Conservation (phyloP, 176 grass and related monocot genomes). For the Aegilops tauschii region DNA sequence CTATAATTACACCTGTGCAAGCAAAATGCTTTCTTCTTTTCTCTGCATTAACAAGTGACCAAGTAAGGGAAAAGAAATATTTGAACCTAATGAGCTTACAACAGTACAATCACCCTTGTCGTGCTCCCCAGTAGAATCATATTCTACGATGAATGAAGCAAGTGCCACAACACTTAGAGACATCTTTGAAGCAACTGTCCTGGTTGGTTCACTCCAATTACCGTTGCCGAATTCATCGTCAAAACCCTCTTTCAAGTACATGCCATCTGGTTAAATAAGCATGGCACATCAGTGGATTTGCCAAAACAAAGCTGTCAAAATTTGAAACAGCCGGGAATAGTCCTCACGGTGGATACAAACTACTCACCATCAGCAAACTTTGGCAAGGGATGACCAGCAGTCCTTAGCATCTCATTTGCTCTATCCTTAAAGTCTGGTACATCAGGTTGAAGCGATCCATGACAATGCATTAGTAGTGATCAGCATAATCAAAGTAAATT, state of each 20-base stretch:
- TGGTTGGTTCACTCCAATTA: neutral
- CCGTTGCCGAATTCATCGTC: neutral
- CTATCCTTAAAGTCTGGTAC: neutral
- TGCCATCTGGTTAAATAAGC: neutral
- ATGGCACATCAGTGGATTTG: neutral
- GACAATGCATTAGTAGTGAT: neutral
- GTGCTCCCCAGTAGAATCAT: neutral
- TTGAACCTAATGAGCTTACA: neutral
- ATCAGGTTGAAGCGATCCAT: neutral
- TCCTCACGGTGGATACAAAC: neutral
- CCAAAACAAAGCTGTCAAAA: neutral
- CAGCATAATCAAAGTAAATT: neutral
- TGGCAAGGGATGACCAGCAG: neutral
- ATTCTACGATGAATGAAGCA: neutral
- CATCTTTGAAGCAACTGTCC: neutral
- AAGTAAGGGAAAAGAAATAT: neutral
- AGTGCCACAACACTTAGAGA: neutral
- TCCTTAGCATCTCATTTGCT: neutral
- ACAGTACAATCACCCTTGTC: neutral
- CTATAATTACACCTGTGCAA: neutral
- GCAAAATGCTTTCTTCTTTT: neutral
- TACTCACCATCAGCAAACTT: neutral
- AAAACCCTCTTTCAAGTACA: neutral
- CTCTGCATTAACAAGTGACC: neutral
- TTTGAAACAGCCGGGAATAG: neutral